Base-by-base conservation (phyloP, 495 filamentous ascomycete species). In the Penicillium coffeae region DNA sequence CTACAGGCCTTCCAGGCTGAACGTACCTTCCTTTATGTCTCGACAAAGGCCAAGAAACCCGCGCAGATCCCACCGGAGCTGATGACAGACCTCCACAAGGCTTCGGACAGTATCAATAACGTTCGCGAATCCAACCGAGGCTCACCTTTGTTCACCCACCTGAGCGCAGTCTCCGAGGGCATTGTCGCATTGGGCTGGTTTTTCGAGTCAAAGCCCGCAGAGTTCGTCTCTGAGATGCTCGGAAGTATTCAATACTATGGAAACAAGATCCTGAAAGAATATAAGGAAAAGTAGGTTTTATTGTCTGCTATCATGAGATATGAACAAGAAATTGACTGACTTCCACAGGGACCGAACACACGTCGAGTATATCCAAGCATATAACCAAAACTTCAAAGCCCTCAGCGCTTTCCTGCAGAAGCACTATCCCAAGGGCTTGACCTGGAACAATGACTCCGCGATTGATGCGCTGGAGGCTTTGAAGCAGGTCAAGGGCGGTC, bases 41-140 rank as follows among this genome's bases (percentile, higher is more conserved):
- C 90, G 2, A 93, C 87, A 19, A 93, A 90, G 68, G 85, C 94
- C 8, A 95, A 87, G 77, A 96, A 95, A 68, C 94, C 92, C 20
- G 86, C 89, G 44, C 77, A 82, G 35, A 76, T 77, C 16, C 81
- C 82, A 9, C 72, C 83, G 8, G 83, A 90, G 40, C 79, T 91
- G 39, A 75, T 95, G 52, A 88, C 89, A 43, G 88, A 89, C 45
- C 83, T 96, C 52, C 87, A 92, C 64, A 79, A 81, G 52, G 83
- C 83, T 20, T 84, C 92, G 55, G 82, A 84, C 49, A 80, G 76
- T 9, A 87, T 93, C 48, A 83, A 79, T 51, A 84, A 85, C 51
- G 78, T 95, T 48, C 80, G 84, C 54, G 90, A 96, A 52, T 79
- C 78, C 21, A 89, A 93, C 65, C 80, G 89, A 19, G 78, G 72